Evolutionary conservation across 2,329 filamentous ascomycete species (phyloP).

Genomic region (Aspergillus calidoustus): DNA sequence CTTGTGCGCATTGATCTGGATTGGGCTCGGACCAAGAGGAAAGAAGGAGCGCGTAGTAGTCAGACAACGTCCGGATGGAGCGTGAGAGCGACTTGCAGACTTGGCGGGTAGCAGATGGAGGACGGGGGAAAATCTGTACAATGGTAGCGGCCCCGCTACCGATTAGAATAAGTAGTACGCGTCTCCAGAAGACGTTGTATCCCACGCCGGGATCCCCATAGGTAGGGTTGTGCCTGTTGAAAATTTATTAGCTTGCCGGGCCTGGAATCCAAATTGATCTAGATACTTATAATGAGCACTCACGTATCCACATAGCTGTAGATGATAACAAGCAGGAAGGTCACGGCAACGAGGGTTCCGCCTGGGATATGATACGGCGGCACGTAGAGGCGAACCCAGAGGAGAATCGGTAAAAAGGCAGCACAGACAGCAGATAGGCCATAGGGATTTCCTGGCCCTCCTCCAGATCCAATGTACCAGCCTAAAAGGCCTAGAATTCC

Average conservation of each 20-base stretch:
- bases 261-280: too few relatives aligned
- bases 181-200: constrained; percentile 56
- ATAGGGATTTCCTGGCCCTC: constrained; percentile 55
- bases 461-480: constrained; percentile 60
- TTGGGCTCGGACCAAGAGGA: constrained; percentile 48
- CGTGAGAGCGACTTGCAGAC: constrained; percentile 53
- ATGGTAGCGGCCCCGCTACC: constrained; percentile 51
- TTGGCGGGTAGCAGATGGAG: constrained; percentile 53
- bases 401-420: constrained; percentile 35
- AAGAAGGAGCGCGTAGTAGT: constrained; percentile 56
- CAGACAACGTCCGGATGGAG: constrained; percentile 48
- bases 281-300: constrained; percentile 31
- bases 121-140: constrained; percentile 54
- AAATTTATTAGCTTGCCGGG: too few relatives aligned
- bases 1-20: constrained; percentile 22
- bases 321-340: constrained; percentile 51
- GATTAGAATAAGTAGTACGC: constrained; percentile 49
- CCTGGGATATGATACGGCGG: constrained; percentile 37
- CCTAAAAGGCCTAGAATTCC: constrained; percentile 54
- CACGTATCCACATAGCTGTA: constrained; percentile 54
- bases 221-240: constrained; percentile 41
- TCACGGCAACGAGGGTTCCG: constrained; percentile 48
- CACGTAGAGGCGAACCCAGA: constrained; percentile 43
- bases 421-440: constrained; percentile 52
- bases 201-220: constrained; percentile 55